Evolutionary conservation across 2,329 filamentous ascomycete genomes (phyloP), one percentile per base, ranked within the genome.

Genomic region (Dryadomyces sulphureus): DNA sequence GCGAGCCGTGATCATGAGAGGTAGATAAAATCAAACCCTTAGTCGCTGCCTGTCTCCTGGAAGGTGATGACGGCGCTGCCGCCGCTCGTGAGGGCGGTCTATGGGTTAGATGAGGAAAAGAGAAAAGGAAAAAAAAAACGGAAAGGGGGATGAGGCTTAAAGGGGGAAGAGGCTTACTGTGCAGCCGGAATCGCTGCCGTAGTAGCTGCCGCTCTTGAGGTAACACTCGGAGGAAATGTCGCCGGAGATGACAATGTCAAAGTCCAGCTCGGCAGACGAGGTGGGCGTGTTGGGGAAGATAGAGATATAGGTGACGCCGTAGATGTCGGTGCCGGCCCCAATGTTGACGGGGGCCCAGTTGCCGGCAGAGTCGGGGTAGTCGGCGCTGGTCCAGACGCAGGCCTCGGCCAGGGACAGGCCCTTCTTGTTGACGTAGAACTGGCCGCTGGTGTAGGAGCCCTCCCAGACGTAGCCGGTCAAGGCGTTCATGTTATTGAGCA

Each of bases 391-490:
- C 92, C 92, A 96, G 48, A 74, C 65, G 67, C 92, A 98, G 43
- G 77, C 84, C 12, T 89, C 65, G 53, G 77, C 61, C 48, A 78
- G 66, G 17, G 65, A 56, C 45, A 83, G 69, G 50, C 87, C 88
- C 55, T 77, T 73, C 56, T 84, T 84, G 75, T 96, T 96, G 65
- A 96, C 75, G 62, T 98, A 98, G 75, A 94, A 96, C 67, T 96
- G 92, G 39, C 89, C 89, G 41, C 86, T 89, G 45, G 92, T 96
- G 43, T 67, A 56, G 62, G 74, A 73, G 55, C 75, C 75, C 57
- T 85, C 55, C 85, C 86, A 94, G 50, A 70, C 65, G 70, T 88
- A 96, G 70, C 90, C 94, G 43, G 67, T 70, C 42, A 62, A 60
- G 49, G 80, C 77, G 53, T 82, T 66, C 41, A 90, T 84, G 69